These are phyloP conservation scores for Sporisorium scitamineum DNA, from an alignment of 1,284 basidiomycete genomes.

Conservation along the genomic window DNA sequence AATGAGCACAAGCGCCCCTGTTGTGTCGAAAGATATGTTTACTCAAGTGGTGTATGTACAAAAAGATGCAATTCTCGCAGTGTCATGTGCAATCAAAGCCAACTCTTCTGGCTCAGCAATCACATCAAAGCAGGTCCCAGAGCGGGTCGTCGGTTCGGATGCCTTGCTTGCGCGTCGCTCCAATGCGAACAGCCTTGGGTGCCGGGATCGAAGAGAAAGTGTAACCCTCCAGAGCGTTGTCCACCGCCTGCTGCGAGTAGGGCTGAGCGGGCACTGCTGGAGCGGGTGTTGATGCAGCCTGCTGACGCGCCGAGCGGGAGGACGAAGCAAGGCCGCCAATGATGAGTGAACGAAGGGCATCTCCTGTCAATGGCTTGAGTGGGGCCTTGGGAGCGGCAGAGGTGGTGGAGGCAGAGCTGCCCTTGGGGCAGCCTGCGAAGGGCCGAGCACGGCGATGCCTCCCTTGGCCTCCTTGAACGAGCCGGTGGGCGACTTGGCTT, in stretches of 20 bases:
- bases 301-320: slow-evolving; percentile 21
- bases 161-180: slow-evolving; percentile 42
- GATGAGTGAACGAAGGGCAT: slow-evolving; percentile 53
- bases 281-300: slow-evolving; percentile 17
- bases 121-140: slow-evolving; percentile 46
- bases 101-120: neutral
- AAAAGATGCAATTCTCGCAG: neutral
- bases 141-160: slow-evolving; percentile 49
- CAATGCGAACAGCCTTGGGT: slow-evolving; percentile 13
- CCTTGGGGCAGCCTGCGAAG: slow-evolving; percentile 46
- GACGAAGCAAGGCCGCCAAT: slow-evolving; percentile 49
- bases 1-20: neutral
- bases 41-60: slow-evolving; percentile 12
- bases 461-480: slow-evolving; percentile 53
- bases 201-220: slow-evolving; percentile 23
- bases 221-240: slow-evolving; percentile 33
- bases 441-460: slow-evolving; percentile 57
- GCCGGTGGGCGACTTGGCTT: slow-evolving; percentile 58
- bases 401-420: slow-evolving; percentile 20
- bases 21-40: neutral
- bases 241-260: slow-evolving; percentile 34
- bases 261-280: slow-evolving; percentile 11
- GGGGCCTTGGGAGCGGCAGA: slow-evolving; percentile 22
- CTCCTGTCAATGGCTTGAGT: slow-evolving; percentile 42
- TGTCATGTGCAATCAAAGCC: slow-evolving; percentile 10